Conservation (phyloP, 2,329 filamentous ascomycete species). For the Penicillium sp. region DNA sequence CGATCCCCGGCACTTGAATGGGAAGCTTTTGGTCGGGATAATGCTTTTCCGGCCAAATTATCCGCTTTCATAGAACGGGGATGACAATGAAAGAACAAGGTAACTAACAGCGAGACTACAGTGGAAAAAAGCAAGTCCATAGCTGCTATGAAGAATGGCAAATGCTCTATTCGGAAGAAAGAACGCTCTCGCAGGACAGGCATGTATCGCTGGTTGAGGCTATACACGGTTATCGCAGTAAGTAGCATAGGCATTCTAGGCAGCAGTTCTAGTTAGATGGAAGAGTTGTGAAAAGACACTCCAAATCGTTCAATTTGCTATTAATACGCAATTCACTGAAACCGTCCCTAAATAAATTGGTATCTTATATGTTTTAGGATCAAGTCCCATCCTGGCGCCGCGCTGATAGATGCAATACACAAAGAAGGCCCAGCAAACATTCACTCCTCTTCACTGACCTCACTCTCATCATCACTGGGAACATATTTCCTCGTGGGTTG, state of each 20-base stretch:
- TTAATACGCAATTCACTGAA: background rate
- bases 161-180: too few species aligned
- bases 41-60: background rate
- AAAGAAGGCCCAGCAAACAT: background rate
- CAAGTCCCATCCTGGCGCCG: conserved; percentile 7
- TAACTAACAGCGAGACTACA: too few species aligned
- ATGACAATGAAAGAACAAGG: background rate
- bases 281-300: background rate
- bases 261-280: too few species aligned
- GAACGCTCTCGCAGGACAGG: too few species aligned
- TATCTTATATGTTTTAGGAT: conserved; percentile 8
- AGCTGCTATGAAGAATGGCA: too few species aligned
- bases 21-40: conserved; percentile 5
- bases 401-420: conserved; percentile 12
- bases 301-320: background rate
- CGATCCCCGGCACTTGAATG: background rate
- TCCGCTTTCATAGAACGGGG: background rate
- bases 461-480: conserved; percentile 56
- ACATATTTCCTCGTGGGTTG: conserved; percentile 32
- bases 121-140: too few species aligned
- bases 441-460: conserved; percentile 64
- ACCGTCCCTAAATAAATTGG: conserved; percentile 8
- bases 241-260: too few species aligned
- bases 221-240: too few species aligned
- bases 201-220: too few species aligned